A percentile compares a stretch with the other conserved stretches of the same genome.
Evolutionary conservation across 2,329 filamentous ascomycete species (phyloP).

Genomic region (Orbilia javanica): DNA sequence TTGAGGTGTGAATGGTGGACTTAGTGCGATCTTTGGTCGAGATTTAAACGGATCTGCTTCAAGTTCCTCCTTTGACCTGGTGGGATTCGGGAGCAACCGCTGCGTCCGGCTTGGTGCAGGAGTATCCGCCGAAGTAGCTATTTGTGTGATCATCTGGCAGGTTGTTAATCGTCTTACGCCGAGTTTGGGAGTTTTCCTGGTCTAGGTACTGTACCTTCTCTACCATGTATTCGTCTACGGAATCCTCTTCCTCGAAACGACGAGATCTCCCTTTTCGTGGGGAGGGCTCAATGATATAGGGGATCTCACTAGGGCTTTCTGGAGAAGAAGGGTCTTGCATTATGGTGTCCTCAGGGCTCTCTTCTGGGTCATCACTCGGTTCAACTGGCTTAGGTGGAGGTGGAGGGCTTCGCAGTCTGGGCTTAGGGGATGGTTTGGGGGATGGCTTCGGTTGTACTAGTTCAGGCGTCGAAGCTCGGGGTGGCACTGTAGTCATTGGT

Average conservation of each 20-base stretch:
- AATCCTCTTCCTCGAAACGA: slow-evolving; percentile 45
- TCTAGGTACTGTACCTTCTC: slow-evolving; percentile 58
- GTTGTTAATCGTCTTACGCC: slow-evolving; percentile 12
- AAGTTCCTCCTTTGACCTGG: slow-evolving; percentile 52
- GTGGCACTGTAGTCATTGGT: background rate
- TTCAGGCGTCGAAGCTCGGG: slow-evolving; percentile 1
- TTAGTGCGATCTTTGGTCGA: slow-evolving; percentile 62
- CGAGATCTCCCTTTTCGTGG: background rate
- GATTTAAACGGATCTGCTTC: slow-evolving; percentile 62
- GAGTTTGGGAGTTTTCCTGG: background rate
- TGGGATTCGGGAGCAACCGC: slow-evolving; percentile 34
- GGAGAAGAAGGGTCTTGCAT: slow-evolving; percentile 6
- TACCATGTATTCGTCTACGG: slow-evolving; percentile 52
- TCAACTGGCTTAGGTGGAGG: slow-evolving; percentile 38
- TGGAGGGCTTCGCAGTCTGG: slow-evolving; percentile 43
- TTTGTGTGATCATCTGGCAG: slow-evolving; percentile 48
- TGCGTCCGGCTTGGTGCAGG: slow-evolving; percentile 44
- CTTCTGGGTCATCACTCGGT: slow-evolving; percentile 30
- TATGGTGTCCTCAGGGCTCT: slow-evolving; percentile 19
- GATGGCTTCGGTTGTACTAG: slow-evolving; percentile 25
- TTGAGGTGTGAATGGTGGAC: slow-evolving; percentile 60
- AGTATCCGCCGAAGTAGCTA: slow-evolving; percentile 52
- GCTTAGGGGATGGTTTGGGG: slow-evolving; percentile 41
- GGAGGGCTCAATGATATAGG: background rate
- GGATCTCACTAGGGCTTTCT: slow-evolving; percentile 11